These are phyloP conservation scores for Chrysoporthe cubensis DNA, from an alignment of 2,329 filamentous ascomycete genomes.

Conservation along the genomic window DNA sequence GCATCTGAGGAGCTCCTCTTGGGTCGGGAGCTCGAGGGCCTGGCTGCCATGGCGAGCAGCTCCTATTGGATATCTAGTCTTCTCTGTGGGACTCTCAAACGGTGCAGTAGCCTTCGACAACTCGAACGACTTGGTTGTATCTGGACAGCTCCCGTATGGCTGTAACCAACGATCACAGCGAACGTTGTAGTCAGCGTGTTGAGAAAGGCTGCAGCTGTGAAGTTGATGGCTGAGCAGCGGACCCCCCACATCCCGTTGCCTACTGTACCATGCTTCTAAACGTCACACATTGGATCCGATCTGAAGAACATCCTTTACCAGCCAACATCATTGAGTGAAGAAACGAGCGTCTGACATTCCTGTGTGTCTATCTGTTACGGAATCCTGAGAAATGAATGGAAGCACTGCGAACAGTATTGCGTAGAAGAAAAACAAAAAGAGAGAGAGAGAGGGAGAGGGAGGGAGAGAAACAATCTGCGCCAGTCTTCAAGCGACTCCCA, in stretches of 20 bases:
- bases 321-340: too few species aligned
- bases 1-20: slow-evolving; percentile 16
- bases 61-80: background rate
- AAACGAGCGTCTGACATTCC: too few species aligned
- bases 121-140: background rate
- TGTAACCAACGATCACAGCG: background rate
- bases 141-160: background rate
- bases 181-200: background rate
- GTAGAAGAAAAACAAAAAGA: too few species aligned
- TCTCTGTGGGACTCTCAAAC: background rate
- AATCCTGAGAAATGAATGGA: too few species aligned
- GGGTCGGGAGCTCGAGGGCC: background rate
- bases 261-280: background rate
- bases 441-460: too few species aligned
- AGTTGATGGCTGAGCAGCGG: background rate
- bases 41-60: slow-evolving; percentile 8
- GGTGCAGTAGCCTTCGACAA: background rate
- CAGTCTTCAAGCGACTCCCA: too few species aligned
- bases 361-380: too few species aligned
- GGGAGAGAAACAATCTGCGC: too few species aligned
- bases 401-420: too few species aligned
- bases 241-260: background rate
- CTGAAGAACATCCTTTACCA: too few species aligned
- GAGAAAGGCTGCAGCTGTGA: background rate
- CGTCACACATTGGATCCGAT: background rate